Base-by-base conservation (phyloP, 2,329 filamentous ascomycete species). In the Xylariaceae sp. region DNA sequence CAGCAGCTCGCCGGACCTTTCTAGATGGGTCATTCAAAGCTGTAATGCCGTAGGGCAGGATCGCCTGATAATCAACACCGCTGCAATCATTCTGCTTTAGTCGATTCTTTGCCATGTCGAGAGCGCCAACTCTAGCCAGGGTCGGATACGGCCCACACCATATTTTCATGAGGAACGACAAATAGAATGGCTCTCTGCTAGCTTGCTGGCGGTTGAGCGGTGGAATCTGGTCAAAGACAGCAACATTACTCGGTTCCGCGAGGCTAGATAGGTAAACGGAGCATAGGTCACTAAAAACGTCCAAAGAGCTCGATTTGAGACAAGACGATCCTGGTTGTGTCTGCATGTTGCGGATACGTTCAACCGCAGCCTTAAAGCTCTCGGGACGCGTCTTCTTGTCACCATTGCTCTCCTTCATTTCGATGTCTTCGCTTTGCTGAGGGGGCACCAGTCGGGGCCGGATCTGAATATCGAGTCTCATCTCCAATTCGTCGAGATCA, bases 1-100 rank as follows among this genome's bases (percentile, higher is more conserved):
- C 84, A 26, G 91, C 88, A 49, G 89, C 84, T 58, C 85, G 83
- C 44, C 91, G 86, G 42, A 96, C 86, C 58, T 84, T 83, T 59
- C 86, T 84, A 1, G 88, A 88, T 4, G 84, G 73, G 68, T 97
- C 92, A 29, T 83, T 78, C 19, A 97, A 79, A 27, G 87, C 88
- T 39, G 80, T 76, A 45, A 96, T 73, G 34, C 86, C 76, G 71
- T 95, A 96, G 2, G 92, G 92, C n/a, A 96, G 67, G 19, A 96
- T 69, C 8, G 83, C 81, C 67, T 97, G 92, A 47, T 91, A 78
- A 67, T 96, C 88, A 6, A 80, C 66, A 26, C 74, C 73, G 27
- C 67, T 69, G 51, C 74, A 75, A 55, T 79, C 76, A 11, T 72
- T 71, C 7, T 72, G 70, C 51, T 81, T 80, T 19, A 90, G 68